Evolutionary conservation across 1,139 yeast species (phyloP).

Genomic region (Taiozyma sp.): DNA sequence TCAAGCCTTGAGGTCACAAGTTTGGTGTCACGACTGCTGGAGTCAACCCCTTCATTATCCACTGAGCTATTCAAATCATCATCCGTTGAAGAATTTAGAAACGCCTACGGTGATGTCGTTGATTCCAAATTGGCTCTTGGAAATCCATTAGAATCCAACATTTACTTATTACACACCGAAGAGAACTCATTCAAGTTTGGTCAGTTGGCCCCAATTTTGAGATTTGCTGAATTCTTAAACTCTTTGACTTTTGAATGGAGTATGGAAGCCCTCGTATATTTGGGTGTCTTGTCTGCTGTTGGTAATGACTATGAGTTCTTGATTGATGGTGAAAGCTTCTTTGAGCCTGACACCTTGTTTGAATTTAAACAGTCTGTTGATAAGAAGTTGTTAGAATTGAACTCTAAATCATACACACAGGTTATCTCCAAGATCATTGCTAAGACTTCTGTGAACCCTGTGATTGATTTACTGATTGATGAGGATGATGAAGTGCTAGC

Average conservation of each 20-base stretch:
- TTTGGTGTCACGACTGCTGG: conserved; percentile 13
- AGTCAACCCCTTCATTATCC: conserved; percentile 1
- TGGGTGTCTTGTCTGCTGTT: conserved; percentile 33
- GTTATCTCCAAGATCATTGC: conserved; percentile 9
- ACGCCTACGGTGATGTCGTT: conserved; percentile 21
- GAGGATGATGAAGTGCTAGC: conserved; percentile 9
- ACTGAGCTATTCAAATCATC: conserved; percentile 1
- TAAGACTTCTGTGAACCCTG: not conserved
- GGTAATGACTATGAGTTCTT: conserved; percentile 32
- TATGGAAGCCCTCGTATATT: conserved; percentile 15
- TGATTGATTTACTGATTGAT: conserved; percentile 2
- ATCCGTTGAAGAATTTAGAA: conserved; percentile 15
- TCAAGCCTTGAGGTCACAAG: conserved; percentile 7
- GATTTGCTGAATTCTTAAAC: conserved; percentile 25
- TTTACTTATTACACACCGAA: conserved; percentile 29
- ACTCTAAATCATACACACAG: conserved; percentile 3
- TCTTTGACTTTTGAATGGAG: conserved; percentile 14
- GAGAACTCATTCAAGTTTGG: conserved; percentile 16
- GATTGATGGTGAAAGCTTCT: conserved; percentile 2
- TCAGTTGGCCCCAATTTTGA: conserved; percentile 14
- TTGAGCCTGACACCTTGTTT: conserved; percentile 1
- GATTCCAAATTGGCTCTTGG: conserved; percentile 39
- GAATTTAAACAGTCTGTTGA: conserved; percentile 2
- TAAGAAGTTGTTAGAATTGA: not conserved
- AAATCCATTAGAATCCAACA: conserved; percentile 40